phyloP scores from a whole-genome alignment of 2,329 filamentous ascomycete species.

The Aspergillus floridensis region DNA sequence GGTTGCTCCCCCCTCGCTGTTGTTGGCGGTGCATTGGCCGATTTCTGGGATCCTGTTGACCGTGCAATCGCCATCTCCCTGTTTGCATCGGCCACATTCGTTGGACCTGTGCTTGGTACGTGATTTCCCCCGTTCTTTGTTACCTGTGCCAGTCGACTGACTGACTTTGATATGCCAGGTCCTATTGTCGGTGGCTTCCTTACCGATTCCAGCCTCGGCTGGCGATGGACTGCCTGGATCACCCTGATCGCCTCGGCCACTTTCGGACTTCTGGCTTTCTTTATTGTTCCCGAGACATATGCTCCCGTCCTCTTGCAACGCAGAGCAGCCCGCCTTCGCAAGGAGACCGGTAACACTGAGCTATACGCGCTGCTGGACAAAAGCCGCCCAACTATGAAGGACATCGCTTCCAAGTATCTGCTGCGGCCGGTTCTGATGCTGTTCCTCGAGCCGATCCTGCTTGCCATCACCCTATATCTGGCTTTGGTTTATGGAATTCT shows the following conservation, averaged over 20 bases:
- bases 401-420: conserved; percentile 46
- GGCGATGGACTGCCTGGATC: conserved; percentile 59
- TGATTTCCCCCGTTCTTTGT: background rate
- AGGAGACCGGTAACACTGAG: conserved; percentile 47
- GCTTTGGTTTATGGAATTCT: conserved; percentile 40
- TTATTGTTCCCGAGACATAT: conserved; percentile 54
- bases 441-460: conserved; percentile 48
- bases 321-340: conserved; percentile 49
- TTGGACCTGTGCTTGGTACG: conserved; percentile 47
- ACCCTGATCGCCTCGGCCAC: conserved; percentile 50
- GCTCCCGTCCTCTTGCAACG: conserved; percentile 48
- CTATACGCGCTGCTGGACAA: conserved; percentile 48
- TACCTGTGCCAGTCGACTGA: background rate
- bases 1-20: conserved; percentile 52
- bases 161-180: conserved; percentile 16
- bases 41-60: conserved; percentile 50
- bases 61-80: conserved; percentile 46
- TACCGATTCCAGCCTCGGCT: conserved; percentile 50
- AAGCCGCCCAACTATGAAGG: conserved; percentile 36
- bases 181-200: conserved; percentile 53
- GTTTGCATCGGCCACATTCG: conserved; percentile 49
- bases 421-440: conserved; percentile 49
- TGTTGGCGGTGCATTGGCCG: conserved; percentile 48
- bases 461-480: conserved; percentile 47
- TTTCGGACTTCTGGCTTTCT: conserved; percentile 43